A percentile compares a stretch with the other conserved stretches of the same genome.
These are phyloP conservation scores for Heliosperma pusillum DNA, from an alignment of 148 eudicot species.

Conservation along the genomic window DNA sequence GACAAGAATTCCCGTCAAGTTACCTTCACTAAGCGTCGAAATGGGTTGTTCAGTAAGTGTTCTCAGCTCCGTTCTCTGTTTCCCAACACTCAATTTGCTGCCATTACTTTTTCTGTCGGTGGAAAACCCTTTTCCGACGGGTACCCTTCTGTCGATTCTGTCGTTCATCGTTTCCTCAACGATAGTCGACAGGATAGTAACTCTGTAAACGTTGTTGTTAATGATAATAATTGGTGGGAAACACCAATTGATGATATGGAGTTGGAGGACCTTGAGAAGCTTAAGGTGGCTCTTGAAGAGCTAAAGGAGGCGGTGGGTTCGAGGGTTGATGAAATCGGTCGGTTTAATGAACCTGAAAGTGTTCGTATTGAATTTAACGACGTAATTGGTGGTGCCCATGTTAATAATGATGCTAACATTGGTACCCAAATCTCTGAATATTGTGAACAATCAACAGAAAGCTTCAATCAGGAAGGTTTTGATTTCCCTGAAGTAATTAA, in stretches of 20 bases:
- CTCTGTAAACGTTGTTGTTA: not conserved
- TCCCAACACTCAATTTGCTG: not conserved
- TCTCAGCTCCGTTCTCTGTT: not conserved
- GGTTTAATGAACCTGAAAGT: too few species aligned
- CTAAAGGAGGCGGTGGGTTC: not conserved
- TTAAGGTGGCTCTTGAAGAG: not conserved
- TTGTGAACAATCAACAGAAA: too few species aligned
- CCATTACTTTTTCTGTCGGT: not conserved
- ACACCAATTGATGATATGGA: not conserved
- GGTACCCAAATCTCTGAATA: too few species aligned
- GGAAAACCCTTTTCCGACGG: not conserved
- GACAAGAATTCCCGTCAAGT: not conserved
- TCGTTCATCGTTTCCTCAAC: not conserved
- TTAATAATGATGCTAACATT: too few species aligned
- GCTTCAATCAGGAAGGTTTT: too few species aligned
- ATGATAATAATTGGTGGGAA: not conserved
- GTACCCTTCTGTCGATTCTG: not conserved
- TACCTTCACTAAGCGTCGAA: not conserved
- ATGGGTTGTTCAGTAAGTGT: not conserved
- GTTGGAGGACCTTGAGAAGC: not conserved
- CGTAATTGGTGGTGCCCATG: too few species aligned
- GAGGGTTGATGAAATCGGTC: too few species aligned
- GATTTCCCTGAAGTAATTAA: too few species aligned
- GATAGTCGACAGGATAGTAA: not conserved
- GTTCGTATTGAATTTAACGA: too few species aligned